These are phyloP conservation scores for Annona squamosa DNA, from an alignment of 164 flowering plant species.

Conservation along the genomic window DNA sequence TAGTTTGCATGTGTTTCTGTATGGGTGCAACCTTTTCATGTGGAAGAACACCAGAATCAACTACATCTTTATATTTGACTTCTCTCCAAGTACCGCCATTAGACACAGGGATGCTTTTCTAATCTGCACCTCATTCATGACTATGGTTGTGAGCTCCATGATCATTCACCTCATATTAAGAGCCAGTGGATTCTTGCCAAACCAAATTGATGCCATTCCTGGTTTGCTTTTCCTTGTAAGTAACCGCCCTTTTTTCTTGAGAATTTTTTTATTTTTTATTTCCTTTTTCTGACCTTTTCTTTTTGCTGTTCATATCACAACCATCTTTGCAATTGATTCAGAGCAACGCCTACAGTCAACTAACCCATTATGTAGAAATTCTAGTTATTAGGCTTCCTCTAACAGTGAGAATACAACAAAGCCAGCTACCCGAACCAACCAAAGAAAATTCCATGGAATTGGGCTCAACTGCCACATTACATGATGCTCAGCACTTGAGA, in stretches of 20 bases:
- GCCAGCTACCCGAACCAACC: background rate
- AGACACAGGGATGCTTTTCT: slow-evolving; percentile 88
- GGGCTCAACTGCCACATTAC: background rate
- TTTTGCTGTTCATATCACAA: too few species aligned
- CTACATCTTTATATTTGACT: slow-evolving; percentile 93
- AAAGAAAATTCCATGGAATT: background rate
- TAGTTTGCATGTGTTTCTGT: slow-evolving; percentile 89
- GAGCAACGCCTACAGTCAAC: too few species aligned
- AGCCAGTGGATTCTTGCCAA: slow-evolving; percentile 45
- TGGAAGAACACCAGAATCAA: slow-evolving; percentile 92
- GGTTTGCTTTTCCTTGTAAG: slow-evolving; percentile 72
- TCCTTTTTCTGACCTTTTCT: background rate
- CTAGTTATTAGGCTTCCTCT: background rate
- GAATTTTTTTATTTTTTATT: too few species aligned
- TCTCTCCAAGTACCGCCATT: slow-evolving; percentile 62
- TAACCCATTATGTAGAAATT: background rate
- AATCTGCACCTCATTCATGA: slow-evolving; percentile 81
- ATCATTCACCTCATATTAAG: slow-evolving; percentile 72
- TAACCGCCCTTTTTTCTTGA: background rate
- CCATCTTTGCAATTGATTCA: too few species aligned
- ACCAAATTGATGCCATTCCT: slow-evolving; percentile 69
- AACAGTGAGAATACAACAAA: too few species aligned
- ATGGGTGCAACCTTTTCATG: slow-evolving; percentile 88
- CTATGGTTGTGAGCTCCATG: slow-evolving; percentile 77
- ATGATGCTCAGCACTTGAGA: background rate